Base-by-base conservation (phyloP, 306 rosid genomes). In the Bauhinia variegata region DNA sequence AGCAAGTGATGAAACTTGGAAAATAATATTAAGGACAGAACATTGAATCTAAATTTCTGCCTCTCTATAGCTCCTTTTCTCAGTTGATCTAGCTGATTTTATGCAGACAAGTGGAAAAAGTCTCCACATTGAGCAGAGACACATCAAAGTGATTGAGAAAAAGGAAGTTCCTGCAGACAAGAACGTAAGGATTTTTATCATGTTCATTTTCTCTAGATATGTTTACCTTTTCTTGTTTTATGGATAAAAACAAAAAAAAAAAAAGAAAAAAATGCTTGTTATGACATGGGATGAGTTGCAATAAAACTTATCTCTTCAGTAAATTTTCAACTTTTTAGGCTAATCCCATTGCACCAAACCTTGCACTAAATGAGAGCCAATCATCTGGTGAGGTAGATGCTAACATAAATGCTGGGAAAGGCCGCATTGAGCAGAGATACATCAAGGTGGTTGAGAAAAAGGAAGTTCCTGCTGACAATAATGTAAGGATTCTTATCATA, bases 401-500 rank as follows among this genome's bases (percentile, higher is more conserved):
- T n/a, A n/a, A n/a, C n/a, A n/a, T n/a, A n/a, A n/a, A n/a, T n/a
- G n/a, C n/a, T n/a, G n/a, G n/a, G n/a, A n/a, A n/a, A n/a, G n/a
- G n/a, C n/a, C 59, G 39, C 39, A 28, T 39, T 2, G 70, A 58
- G 28, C 47, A 51, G 10, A 67, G 50, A n/a, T 75, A 73, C 56
- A 43, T 61, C n/a, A 65, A 54, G 61, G 65, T 70, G 65, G 19
- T 60, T 7, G 79, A 59, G 53, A 74, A 77, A 36, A 55, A 68
- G 16, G 74, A 76, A 72, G 67, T 67, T 54, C 49, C 64, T 8
- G 48, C 57, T 3, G 58, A 33, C 54, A 63, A 37, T 14, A 65
- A 71, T 18, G 86, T 75, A 80, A 80, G 57, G 36, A 48, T 50
- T 79, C 77, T 44, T 60, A 33, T 55, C 5, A 34, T 34, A 4